These are phyloP conservation scores for Fusarium devonianum DNA, from an alignment of 2,329 filamentous ascomycete species.

Conservation along the genomic window DNA sequence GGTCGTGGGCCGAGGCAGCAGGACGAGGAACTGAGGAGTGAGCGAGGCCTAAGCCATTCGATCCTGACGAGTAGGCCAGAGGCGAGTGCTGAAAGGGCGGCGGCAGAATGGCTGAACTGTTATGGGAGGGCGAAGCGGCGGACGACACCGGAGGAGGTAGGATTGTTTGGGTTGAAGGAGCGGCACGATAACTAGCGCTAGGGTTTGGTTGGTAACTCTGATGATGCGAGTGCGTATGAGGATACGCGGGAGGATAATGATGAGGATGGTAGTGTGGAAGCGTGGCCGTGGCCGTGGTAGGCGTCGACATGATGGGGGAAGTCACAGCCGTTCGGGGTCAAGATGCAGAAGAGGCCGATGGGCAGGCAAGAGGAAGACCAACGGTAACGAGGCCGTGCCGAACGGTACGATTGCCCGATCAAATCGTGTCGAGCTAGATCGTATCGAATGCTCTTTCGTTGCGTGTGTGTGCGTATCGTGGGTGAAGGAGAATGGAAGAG, in stretches of 20 bases:
- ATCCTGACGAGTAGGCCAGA: constrained; percentile 42
- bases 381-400: constrained; percentile 26
- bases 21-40: constrained; percentile 43
- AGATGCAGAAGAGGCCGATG: constrained; percentile 21
- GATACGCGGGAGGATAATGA: constrained; percentile 65
- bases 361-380: constrained; percentile 13
- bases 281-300: constrained; percentile 77
- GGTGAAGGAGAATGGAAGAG: constrained; percentile 24
- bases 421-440: constrained; percentile 20
- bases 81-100: constrained; percentile 41
- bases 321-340: constrained; percentile 38
- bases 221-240: constrained; percentile 50
- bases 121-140: constrained; percentile 37
- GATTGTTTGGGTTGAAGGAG: constrained; percentile 38
- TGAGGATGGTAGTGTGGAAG: constrained; percentile 72
- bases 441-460: constrained; percentile 24
- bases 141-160: constrained; percentile 43
- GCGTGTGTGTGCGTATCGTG: constrained; percentile 19
- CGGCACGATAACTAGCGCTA: constrained; percentile 43
- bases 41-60: constrained; percentile 45
- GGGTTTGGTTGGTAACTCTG: constrained; percentile 42
- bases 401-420: constrained; percentile 29
- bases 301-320: constrained; percentile 73
- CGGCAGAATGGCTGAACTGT: constrained; percentile 34
- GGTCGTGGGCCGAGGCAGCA: constrained; percentile 44